Evolutionary conservation across 2,329 filamentous ascomycete species (phyloP), one percentile per base, ranked within the genome.

Genomic region (Teratosphaeria pseudoeucalypti): DNA sequence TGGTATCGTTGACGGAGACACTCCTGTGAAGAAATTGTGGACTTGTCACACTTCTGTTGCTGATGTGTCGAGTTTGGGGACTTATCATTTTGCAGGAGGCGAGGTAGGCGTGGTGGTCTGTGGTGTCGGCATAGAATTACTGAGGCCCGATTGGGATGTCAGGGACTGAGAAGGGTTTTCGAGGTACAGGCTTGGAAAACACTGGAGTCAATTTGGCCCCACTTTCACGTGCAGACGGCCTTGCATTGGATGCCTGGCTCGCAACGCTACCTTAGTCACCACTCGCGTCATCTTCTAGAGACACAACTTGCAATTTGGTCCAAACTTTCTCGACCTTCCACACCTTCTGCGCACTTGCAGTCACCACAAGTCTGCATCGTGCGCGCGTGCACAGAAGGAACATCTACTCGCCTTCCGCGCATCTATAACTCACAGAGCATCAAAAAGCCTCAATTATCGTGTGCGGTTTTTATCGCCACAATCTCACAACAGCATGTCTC

Each of bases 21-120:
- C 47, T 12, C 12, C 5, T 29, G 66, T 78, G 6, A 66, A 63
- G 58, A 68, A 69, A 9, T 14, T 71, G 16, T 58, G 60, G 10
- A 75, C 72, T 58, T 60, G 68, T 14, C 75, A 71, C 61, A 82
- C 79, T 23, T 72, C 76, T 29, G 80, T 85, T 3, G 82, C 82
- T 14, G 82, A 85, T 70, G 76, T 82, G 19, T 79, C 81, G 2
- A 75, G 76, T 32, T 70, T 84, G 68, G 76, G 75, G n/a, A 63
- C 77, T 2, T 66, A 77, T 39, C 52, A 7, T 23, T 54, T 63
- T 32, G 62, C 63, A 2, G 63, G 63, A n/a, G 62, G 60, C 2
- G 39, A 57, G 16, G 19, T 16, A 2, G 63, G 64, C 16, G 58
- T 80, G 55, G 56, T 81, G 52, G 65, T 81, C 1, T 76, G 74